Conservation (phyloP, 768 basidiomycete species). For the Rickenella mellea region DNA sequence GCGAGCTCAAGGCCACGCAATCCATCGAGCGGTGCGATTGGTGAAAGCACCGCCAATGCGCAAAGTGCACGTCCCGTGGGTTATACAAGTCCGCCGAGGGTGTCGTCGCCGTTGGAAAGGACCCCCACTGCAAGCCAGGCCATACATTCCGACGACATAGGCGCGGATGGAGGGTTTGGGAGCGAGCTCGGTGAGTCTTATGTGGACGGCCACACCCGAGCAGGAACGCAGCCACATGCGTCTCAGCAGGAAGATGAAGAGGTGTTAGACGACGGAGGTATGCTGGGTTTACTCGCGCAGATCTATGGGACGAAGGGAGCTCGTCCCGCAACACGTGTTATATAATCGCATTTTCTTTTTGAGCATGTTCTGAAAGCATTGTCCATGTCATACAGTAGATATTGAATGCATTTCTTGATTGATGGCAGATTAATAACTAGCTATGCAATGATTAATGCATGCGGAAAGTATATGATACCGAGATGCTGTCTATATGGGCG, state of each 20-base stretch:
- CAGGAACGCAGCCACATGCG: constrained; percentile 25
- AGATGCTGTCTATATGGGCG: no score
- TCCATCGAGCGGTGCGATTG: neutral
- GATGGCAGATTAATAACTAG: no score
- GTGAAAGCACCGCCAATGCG: neutral
- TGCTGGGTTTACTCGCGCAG: constrained; percentile 77
- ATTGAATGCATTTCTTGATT: no score
- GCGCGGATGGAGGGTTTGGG: constrained; percentile 44
- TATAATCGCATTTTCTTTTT: no score
- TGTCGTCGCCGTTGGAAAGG: constrained; percentile 16
- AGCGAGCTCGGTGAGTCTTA: constrained; percentile 66
- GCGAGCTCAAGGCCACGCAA: constrained; percentile 26
- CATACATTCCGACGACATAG: constrained; percentile 29
- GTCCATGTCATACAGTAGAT: no score
- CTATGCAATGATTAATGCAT: no score
- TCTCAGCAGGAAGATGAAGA: constrained; percentile 51
- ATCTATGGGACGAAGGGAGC: constrained; percentile 58
- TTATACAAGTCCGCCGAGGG: no score
- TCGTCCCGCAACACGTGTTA: no score
- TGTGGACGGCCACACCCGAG: constrained; percentile 48
- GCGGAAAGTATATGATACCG: no score
- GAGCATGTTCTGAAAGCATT: no score
- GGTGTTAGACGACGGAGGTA: constrained; percentile 66
- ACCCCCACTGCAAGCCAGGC: constrained; percentile 4
- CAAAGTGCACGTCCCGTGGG: no score